Conservation (phyloP, 345 rosid genomes). For the Odontarrhena argentea region DNA sequence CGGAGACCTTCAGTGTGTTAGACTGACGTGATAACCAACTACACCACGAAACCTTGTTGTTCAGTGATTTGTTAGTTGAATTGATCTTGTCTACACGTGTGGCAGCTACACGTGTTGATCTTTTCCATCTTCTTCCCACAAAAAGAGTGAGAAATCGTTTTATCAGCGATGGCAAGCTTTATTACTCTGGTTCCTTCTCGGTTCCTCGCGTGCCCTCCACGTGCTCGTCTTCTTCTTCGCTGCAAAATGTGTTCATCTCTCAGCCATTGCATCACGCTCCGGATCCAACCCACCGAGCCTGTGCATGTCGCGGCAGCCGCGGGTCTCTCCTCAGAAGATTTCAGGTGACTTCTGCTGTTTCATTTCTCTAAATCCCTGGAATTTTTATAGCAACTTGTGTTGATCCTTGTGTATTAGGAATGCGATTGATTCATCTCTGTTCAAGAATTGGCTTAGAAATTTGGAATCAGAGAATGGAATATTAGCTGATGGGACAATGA, state of each 20-base stretch:
- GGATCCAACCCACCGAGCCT: slow-evolving; percentile 58
- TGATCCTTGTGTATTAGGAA: slow-evolving; percentile 42
- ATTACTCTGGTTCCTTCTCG: slow-evolving; percentile 16
- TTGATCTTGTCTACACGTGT: background rate
- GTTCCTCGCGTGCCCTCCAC: slow-evolving; percentile 39
- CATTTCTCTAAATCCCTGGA: background rate
- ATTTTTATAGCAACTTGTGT: background rate
- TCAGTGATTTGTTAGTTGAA: too few relatives aligned
- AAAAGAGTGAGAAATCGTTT: background rate
- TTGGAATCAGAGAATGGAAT: slow-evolving; percentile 77
- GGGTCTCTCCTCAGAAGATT: slow-evolving; percentile 66
- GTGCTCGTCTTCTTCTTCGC: slow-evolving; percentile 29
- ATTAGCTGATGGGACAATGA: slow-evolving; percentile 58
- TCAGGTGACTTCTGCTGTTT: slow-evolving; percentile 49
- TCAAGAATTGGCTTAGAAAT: slow-evolving; percentile 78
- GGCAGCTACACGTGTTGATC: slow-evolving; percentile 1
- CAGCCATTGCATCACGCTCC: slow-evolving; percentile 52
- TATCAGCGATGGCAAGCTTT: slow-evolving; percentile 13
- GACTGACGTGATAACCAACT: slow-evolving; percentile 56
- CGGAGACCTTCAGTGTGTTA: too few relatives aligned
- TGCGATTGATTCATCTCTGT: slow-evolving; percentile 76
- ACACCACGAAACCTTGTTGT: slow-evolving; percentile 69
- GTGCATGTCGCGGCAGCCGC: slow-evolving; percentile 60
- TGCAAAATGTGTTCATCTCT: slow-evolving; percentile 50
- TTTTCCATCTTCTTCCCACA: background rate